Conservation (phyloP, 768 basidiomycete species). For the Hypholoma fasciculare region DNA sequence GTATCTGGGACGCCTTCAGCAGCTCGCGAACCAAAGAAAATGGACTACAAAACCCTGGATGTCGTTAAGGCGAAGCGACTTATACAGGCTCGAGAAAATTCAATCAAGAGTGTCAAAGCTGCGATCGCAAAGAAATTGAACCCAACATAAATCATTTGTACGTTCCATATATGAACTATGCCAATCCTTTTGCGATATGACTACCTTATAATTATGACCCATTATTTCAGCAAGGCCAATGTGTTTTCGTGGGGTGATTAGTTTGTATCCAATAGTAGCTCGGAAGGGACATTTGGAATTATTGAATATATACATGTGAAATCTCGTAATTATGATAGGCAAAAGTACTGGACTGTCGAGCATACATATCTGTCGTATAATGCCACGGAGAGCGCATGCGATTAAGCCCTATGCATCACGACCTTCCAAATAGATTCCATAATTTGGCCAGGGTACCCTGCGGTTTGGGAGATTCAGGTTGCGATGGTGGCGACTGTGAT, state of each 20-base stretch:
- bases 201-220: too few species aligned
- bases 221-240: too few species aligned
- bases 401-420: background rate
- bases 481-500: background rate
- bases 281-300: too few species aligned
- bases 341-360: too few species aligned
- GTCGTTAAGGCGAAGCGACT: conserved; percentile 65
- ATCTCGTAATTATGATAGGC: too few species aligned
- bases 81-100: conserved; percentile 66
- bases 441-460: background rate
- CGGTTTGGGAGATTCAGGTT: background rate
- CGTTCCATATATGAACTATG: too few species aligned
- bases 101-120: conserved; percentile 60
- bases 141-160: background rate
- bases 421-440: background rate
- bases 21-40: conserved; percentile 21
- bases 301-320: too few species aligned
- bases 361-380: too few species aligned
- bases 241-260: too few species aligned
- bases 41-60: conserved; percentile 59
- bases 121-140: conserved; percentile 44
- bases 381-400: background rate
- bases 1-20: background rate
- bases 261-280: too few species aligned
- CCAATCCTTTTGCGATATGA: too few species aligned